Evolutionary conservation across 306 rosid genomes (phyloP).

Genomic region (Alnus rubra): DNA sequence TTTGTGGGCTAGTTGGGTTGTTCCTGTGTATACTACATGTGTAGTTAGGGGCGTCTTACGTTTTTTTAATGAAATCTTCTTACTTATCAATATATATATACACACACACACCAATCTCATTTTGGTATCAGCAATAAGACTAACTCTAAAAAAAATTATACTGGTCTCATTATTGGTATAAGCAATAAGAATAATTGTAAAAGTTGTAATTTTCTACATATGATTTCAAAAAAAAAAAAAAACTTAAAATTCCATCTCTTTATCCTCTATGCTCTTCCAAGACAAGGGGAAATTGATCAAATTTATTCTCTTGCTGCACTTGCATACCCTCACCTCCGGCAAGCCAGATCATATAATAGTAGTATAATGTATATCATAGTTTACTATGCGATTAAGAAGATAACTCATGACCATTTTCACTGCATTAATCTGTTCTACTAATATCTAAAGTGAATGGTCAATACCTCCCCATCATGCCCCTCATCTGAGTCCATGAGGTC

Average conservation of each 20-base stretch:
- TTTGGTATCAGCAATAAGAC: background rate
- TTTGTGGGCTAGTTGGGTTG: no score
- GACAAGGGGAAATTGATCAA: background rate
- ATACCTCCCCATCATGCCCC: constrained; percentile 56
- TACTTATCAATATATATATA: no score
- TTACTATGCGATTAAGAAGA: background rate
- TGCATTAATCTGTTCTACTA: background rate
- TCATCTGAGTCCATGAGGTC: constrained; percentile 81
- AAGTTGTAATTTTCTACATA: background rate
- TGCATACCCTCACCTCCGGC: background rate
- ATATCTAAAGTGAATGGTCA: background rate
- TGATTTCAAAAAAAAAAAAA: background rate
- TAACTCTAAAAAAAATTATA: no score
- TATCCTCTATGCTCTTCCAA: background rate
- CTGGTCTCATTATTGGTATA: background rate
- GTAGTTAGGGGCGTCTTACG: no score
- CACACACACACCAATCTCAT: no score
- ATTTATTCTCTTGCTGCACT: background rate
- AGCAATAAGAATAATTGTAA: background rate
- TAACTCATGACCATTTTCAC: background rate
- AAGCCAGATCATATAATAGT: background rate
- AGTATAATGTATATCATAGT: background rate
- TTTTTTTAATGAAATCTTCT: no score
- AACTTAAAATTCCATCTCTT: background rate
- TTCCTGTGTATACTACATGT: no score